Conservation (phyloP, 805 yeast genomes). For the Kuraishia ogatae region DNA sequence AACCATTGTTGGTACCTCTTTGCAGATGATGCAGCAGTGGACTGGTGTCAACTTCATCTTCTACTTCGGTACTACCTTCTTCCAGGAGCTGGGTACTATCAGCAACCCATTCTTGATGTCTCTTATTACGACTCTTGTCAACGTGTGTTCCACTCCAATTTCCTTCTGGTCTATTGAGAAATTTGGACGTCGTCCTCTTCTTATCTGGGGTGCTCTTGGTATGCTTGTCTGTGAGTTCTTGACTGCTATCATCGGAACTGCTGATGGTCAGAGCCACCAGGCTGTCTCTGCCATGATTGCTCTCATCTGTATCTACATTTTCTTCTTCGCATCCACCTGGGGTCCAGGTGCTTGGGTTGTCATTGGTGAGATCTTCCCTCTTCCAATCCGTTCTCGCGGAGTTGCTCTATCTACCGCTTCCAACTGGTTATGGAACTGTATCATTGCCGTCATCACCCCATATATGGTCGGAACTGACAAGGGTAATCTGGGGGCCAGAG, state of each 20-base stretch:
- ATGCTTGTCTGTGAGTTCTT: slow-evolving; percentile 49
- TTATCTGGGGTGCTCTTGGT: slow-evolving; percentile 40
- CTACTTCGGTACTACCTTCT: slow-evolving; percentile 67
- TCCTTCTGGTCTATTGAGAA: slow-evolving; percentile 47
- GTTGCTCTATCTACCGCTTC: slow-evolving; percentile 65
- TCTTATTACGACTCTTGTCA: slow-evolving; percentile 44
- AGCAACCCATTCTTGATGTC: slow-evolving; percentile 42
- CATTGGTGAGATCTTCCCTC: slow-evolving; percentile 56
- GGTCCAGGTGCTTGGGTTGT: slow-evolving; percentile 75
- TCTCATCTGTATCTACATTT: slow-evolving; percentile 53
- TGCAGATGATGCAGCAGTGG: slow-evolving; percentile 58
- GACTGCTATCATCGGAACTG: slow-evolving; percentile 35
- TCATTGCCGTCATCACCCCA: slow-evolving; percentile 70
- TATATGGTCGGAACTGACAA: slow-evolving; percentile 58
- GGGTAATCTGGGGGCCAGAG: slow-evolving; percentile 54
- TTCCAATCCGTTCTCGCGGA: slow-evolving; percentile 67
- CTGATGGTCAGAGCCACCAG: slow-evolving; percentile 17
- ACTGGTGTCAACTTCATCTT: slow-evolving; percentile 72
- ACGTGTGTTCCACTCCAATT: slow-evolving; percentile 43
- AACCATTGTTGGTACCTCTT: slow-evolving; percentile 31
- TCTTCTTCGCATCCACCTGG: slow-evolving; percentile 78
- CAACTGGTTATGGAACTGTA: slow-evolving; percentile 74
- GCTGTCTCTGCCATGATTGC: slow-evolving; percentile 26
- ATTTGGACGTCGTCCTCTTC: slow-evolving; percentile 47
- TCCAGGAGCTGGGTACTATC: slow-evolving; percentile 40